Evolutionary conservation across 768 basidiomycete species (phyloP), one percentile per base, ranked within the genome.

Genomic region (Lentinula lateritia): DNA sequence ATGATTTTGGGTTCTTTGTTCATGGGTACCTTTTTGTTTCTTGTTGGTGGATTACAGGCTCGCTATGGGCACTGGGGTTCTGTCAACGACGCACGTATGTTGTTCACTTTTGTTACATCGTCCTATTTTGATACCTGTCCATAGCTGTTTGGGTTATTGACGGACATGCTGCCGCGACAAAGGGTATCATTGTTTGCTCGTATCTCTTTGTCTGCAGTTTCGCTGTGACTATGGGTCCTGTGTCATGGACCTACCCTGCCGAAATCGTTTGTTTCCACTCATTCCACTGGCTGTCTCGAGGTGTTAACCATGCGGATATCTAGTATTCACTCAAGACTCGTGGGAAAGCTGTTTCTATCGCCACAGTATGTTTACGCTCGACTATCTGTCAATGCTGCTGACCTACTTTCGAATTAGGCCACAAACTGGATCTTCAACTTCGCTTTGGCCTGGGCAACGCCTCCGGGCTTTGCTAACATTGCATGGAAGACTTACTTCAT

Each of bases 401-500:
- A 42, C 23, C 43, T 9, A 23, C 18, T 50, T 38, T 50, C 20
- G 28, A 35, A n/a, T 20, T 42, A 63, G 59, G 72, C 74, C 32
- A 69, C 74, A 20, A 86, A 86, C 71, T 85, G 86, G 87, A 69
- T 78, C 20, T 89, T 90, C 78, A 89, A 89, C 78, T 86, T 85
- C 64, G 86, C 86, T 13, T 81, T 90, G 61, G 88, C 88, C 0
- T 90, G 83, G 75, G 88, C 87, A 7, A 88, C 90, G 1, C 90
- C 90, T 0, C 88, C 90, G 0, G 84, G 82, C 6, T 81, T 92
- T 52, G 71, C 81, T 34, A 77, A 65, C 65, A 89, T 92, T 62
- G 88, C 86, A 15, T 88, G 84, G 80, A 87, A 83, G 74, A 90
- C 78, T 2, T 91, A 90, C 73, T 89, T 89, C 73, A 84, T 90